Evolutionary conservation across 2,329 filamentous ascomycete species (phyloP), one percentile per base, ranked within the genome.

Genomic region (Didymella pinodella): DNA sequence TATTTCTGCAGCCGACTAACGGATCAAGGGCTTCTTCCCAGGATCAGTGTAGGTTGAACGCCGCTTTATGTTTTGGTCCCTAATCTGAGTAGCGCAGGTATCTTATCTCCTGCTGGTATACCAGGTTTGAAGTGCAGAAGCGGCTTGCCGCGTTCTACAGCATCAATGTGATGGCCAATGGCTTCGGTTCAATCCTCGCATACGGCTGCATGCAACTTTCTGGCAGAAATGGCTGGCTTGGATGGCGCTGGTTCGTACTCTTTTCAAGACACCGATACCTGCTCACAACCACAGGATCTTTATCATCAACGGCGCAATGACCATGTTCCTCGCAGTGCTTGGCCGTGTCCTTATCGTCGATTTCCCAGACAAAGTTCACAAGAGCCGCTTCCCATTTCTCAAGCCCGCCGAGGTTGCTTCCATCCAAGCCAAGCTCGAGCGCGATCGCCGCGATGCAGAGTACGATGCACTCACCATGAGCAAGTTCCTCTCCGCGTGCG

Each of bases 111-210:
- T 66, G 63, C 38, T 69, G 63, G 70, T 85, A 85, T 71, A 82
- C 80, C 62, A 74, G 83, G 45, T 75, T 81, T 48, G 82, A 86
- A 70, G 76, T 85, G 6, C 78, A 84, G 22, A 83, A 84, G 49
- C 57, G 66, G 10, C 53, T 65, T 10, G 82, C 82, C 2, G 81
- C 84, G 54, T 85, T 84, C 70, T 80, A 84, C 26, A 81, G 79
- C 5, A 78, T 82, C 8, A 80, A 81, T 1, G 80, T 79, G 46
- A 77, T 85, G 57, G 82, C 84, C 7, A 83, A 82, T 6, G 83
- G 81, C 4, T 85, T 85, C 49, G 83, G 82, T 6, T 82, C 82
- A 0, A 73, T 85, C 7, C 72, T 85, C 0, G 82, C 64, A 76
- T 12, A 77, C 84, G 28, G 78, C 79, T 40, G 74, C 73, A 66